Evolutionary conservation across 2,329 filamentous ascomycete species (phyloP).

Genomic region (Coniochaeta hoffmannii): DNA sequence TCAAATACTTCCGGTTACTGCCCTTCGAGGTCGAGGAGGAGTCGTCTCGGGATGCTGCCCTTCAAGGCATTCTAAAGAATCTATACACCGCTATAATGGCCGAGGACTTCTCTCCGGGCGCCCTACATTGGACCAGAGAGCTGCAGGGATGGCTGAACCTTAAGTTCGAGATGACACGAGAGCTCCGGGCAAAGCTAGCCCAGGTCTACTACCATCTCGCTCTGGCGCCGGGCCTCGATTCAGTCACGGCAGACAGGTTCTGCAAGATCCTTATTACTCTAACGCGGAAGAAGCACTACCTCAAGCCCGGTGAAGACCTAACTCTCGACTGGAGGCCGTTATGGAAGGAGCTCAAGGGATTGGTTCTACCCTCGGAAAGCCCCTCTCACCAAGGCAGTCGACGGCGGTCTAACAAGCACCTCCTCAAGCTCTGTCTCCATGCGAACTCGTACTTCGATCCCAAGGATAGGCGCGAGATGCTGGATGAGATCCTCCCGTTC

Average conservation of each 20-base stretch:
- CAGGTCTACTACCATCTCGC: conserved; percentile 92
- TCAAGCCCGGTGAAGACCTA: conserved; percentile 86
- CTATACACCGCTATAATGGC: conserved; percentile 87
- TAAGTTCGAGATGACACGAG: conserved; percentile 92
- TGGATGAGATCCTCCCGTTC: conserved; percentile 74
- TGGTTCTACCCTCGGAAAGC: conserved; percentile 80
- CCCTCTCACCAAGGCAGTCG: conserved; percentile 54
- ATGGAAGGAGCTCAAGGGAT: conserved; percentile 85
- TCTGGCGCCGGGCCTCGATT: conserved; percentile 82
- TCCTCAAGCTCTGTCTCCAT: conserved; percentile 86
- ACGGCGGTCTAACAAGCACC: conserved; percentile 50
- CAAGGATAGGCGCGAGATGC: conserved; percentile 70
- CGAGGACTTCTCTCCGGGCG: conserved; percentile 89
- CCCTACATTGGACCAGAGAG: conserved; percentile 95
- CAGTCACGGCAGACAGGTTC: conserved; percentile 77
- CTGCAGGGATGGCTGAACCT: conserved; percentile 90
- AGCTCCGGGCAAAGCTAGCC: conserved; percentile 74
- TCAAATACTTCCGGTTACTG: conserved; percentile 83
- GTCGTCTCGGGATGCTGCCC: conserved; percentile 64
- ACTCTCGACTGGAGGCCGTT: conserved; percentile 86
- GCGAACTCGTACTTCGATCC: conserved; percentile 91
- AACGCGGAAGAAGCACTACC: conserved; percentile 94
- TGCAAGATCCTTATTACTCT: conserved; percentile 93
- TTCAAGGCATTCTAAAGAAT: conserved; percentile 85
- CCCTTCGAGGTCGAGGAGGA: conserved; percentile 86